Conservation (phyloP, 106 monocot species). For the Allium cepa region DNA sequence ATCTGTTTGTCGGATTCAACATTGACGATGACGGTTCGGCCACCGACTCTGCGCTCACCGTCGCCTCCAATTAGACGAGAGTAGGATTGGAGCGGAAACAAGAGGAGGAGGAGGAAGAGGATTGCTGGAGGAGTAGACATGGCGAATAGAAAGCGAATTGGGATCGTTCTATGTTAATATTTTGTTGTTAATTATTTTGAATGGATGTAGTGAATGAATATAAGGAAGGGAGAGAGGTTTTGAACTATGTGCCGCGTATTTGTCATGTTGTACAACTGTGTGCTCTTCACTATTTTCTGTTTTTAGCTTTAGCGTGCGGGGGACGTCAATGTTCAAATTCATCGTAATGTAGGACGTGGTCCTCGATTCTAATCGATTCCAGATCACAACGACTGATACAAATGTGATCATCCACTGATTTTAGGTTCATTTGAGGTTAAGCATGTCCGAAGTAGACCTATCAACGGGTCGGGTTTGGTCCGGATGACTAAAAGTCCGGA, state of each 20-base stretch:
- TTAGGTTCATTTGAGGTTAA: no score
- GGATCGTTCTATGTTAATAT: not conserved
- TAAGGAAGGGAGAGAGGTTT: not conserved
- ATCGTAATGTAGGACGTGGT: no score
- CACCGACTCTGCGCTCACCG: slow-evolving; percentile 17
- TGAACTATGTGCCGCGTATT: slow-evolving; percentile 1
- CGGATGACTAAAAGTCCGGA: no score
- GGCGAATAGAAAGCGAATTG: not conserved
- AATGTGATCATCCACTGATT: no score
- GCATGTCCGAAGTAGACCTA: no score
- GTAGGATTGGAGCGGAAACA: not conserved
- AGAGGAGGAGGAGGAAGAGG: slow-evolving; percentile 4
- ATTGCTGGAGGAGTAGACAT: not conserved
- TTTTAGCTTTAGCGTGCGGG: no score
- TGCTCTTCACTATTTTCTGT: no score
- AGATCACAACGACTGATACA: no score
- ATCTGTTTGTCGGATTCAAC: slow-evolving; percentile 21
- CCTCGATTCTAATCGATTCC: no score
- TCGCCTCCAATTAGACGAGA: not conserved
- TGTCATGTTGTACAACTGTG: not conserved
- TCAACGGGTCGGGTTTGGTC: no score
- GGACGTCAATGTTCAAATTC: no score
- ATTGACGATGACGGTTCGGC: slow-evolving; percentile 17
- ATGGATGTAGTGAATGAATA: not conserved
- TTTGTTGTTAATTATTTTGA: not conserved